Evolutionary conservation across 169 alveolate species (phyloP).

Genomic region (Plasmodium coatneyi): DNA sequence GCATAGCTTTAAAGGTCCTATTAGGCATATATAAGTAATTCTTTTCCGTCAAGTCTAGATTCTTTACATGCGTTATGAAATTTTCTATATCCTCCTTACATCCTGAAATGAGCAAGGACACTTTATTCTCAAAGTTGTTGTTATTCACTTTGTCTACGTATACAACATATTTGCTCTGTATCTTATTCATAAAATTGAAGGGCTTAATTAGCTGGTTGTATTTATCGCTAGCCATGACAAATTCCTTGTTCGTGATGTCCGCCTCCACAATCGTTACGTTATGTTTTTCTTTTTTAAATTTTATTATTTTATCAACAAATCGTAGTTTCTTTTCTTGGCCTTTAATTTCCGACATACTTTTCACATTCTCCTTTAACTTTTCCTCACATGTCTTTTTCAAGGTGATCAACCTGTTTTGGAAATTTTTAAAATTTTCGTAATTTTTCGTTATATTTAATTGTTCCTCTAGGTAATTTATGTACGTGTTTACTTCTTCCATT

Average conservation of each 20-base stretch:
- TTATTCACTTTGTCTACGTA: constrained; percentile 44
- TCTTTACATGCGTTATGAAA: constrained; percentile 19
- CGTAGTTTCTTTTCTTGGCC: constrained; percentile 54
- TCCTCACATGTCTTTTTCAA: constrained; percentile 55
- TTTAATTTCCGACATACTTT: constrained; percentile 31
- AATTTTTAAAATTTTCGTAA: constrained; percentile 61
- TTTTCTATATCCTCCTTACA: constrained; percentile 61
- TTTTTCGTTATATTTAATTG: constrained; percentile 63
- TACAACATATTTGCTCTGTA: constrained; percentile 31
- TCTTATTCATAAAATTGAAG: constrained; percentile 34
- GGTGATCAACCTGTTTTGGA: constrained; percentile 31
- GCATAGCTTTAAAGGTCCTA: constrained; percentile 36
- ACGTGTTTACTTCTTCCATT: constrained; percentile 67
- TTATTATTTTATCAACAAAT: constrained; percentile 56
- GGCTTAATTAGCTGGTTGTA: constrained; percentile 49
- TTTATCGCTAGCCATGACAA: constrained; percentile 25
- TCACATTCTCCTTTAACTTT: constrained; percentile 29
- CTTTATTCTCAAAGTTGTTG: constrained; percentile 20
- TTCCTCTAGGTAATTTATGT: constrained; percentile 59
- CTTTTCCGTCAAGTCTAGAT: constrained; percentile 35
- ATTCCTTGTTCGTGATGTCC: constrained; percentile 49
- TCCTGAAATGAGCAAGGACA: constrained; percentile 18
- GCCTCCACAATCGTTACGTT: constrained; percentile 14
- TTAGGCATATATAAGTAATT: constrained; percentile 32
- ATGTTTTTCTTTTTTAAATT: constrained; percentile 66